Evolutionary conservation across 106 monocot genomes (phyloP).

Genomic region (Gastrodia elata): DNA sequence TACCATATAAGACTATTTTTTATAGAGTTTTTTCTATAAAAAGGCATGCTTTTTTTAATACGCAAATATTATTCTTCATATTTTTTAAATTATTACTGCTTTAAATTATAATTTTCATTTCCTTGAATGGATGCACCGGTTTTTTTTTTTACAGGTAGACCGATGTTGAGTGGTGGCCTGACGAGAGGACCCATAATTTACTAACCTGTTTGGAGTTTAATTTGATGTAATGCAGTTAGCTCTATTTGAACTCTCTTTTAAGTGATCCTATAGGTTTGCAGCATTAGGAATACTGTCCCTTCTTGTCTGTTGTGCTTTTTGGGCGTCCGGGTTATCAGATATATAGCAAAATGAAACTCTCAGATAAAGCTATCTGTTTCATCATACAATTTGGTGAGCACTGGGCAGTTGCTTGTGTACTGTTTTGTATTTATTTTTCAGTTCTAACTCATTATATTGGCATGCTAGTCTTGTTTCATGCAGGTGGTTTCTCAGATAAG

Average conservation of each 20-base stretch:
- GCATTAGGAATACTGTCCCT: neutral
- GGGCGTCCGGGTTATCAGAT: neutral
- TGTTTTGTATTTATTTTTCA: neutral
- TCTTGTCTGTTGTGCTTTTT: neutral
- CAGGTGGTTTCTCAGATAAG: neutral
- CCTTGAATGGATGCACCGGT: neutral
- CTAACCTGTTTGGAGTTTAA: neutral
- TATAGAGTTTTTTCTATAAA: neutral
- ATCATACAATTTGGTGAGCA: neutral
- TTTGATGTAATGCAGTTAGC: neutral
- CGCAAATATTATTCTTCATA: neutral
- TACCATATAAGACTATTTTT: too few species aligned
- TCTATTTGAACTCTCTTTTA: neutral
- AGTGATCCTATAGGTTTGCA: neutral
- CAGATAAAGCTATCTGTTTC: neutral
- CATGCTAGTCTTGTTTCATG: neutral
- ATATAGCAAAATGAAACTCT: constrained; percentile 4
- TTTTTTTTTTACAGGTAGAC: neutral
- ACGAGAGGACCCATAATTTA: neutral
- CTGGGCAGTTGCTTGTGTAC: neutral
- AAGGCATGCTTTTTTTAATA: neutral
- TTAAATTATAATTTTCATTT: neutral
- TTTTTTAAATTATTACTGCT: neutral
- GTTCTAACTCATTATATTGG: constrained; percentile 1
- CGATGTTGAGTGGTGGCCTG: neutral